Evolutionary conservation across 1,284 basidiomycete species (phyloP).

Genomic region (Vanrija sp.): DNA sequence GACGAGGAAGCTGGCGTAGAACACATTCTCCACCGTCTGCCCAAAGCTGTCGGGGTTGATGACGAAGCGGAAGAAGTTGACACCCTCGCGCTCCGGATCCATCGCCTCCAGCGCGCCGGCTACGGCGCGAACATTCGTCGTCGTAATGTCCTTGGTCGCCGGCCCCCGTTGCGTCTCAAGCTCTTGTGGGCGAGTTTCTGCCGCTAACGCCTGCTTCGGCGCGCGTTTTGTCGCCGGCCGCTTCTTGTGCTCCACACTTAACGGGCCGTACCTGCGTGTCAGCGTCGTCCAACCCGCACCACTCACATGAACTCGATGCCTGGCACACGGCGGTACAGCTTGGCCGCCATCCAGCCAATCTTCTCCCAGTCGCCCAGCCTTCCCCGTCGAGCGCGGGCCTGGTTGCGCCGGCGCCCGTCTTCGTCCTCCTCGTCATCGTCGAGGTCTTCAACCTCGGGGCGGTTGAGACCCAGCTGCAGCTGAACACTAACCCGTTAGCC

Average conservation of each 20-base stretch:
- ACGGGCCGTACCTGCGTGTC: slow-evolving; percentile 36
- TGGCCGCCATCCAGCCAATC: slow-evolving; percentile 48
- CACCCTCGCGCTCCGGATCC: slow-evolving; percentile 31
- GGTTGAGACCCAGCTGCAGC: neutral
- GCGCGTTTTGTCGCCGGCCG: neutral
- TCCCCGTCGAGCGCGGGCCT: slow-evolving; percentile 8
- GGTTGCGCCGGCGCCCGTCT: neutral
- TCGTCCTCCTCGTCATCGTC: slow-evolving; percentile 31
- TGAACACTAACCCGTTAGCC: neutral
- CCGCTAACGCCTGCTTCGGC: slow-evolving; percentile 5
- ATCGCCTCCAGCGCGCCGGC: slow-evolving; percentile 17
- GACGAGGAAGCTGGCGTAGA: slow-evolving; percentile 56
- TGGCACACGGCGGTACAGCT: slow-evolving; percentile 38
- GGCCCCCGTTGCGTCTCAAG: slow-evolving; percentile 17
- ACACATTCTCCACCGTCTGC: slow-evolving; percentile 56
- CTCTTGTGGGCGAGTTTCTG: slow-evolving; percentile 28
- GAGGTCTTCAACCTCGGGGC: slow-evolving; percentile 23
- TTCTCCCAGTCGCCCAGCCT: slow-evolving; percentile 40
- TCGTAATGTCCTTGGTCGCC: slow-evolving; percentile 24
- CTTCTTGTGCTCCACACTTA: slow-evolving; percentile 21
- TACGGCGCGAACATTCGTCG: slow-evolving; percentile 22
- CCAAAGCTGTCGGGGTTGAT: slow-evolving; percentile 53
- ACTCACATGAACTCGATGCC: slow-evolving; percentile 51
- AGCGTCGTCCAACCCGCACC: neutral
- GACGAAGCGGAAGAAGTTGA: slow-evolving; percentile 52